Base-by-base conservation (phyloP, 106 monocot species). In the Ottelia alismoides region DNA sequence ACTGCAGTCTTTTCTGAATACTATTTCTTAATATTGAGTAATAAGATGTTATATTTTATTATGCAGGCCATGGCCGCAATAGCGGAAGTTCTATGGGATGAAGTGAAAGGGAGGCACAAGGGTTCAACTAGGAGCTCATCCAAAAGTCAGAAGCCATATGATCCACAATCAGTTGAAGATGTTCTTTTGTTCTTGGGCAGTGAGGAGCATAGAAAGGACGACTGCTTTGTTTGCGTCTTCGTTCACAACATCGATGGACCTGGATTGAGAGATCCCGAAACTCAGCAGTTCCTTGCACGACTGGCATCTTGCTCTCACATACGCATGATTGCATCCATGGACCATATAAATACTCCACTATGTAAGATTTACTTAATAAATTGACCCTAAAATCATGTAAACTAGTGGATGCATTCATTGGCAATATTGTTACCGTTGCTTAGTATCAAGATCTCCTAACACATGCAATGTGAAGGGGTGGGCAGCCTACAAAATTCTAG, bases 161-260 rank as follows among this genome's bases (percentile, higher is more conserved):
- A 61, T 54, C 71, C 76, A 2, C 60, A 70, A 45, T 76, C 88
- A 19, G 63, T 74, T 64, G 96, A 89, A 52, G 88, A 89, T 60
- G 50, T 89, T 32, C 31, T 96, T 2, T 76, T 67, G 18, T 85
- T 67, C 53, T 68, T 91, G 27, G 70, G 73, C 58, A 62, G 44
- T 27, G 65, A 53, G 24, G 20, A 57, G 54, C 35, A n/a, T n/a
- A n/a, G 58, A n/a, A 61, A 74, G 56, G 71, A 76, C 24, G 76
- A 73, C 32, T 53, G 46, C 21, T 74, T 82, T 70, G 55, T 98
- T 21, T 90, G 90, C 48, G 31, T 96, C 51, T 53, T 89, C 28
- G 55, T 96, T 71, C 84, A 96, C 72, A 85, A 89, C 55, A 90
- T 98, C 27, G 98, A 98, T 57, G 98, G 98, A 43, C 98, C 98